Base-by-base conservation (phyloP, 2,329 filamentous ascomycete genomes). In the Sordariomycetes sp. region DNA sequence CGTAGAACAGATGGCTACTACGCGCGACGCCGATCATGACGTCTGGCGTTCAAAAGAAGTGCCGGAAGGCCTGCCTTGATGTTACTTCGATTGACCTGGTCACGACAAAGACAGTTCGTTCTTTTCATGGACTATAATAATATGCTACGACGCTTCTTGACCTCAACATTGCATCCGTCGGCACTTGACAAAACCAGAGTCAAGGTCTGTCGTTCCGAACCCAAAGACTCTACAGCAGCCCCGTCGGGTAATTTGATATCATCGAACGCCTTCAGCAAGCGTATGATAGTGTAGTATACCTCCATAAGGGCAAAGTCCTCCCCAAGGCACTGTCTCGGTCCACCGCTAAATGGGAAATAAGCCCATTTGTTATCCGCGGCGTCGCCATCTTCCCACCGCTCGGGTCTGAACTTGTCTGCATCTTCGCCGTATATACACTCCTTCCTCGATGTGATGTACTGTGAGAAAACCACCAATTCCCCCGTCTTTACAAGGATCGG, bases 291-390 rank as follows among this genome's bases (percentile, higher is more conserved):
- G 15, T 62, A 63, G 2, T 57, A 57, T 1, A 58, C 59, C 54
- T 66, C 62, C 48, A 65, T 61, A 39, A 67, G 48, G n/a, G 65
- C 65, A 52, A 67, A 69, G 59, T 70, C 63, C 60, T 69, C 67
- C 13, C 68, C 69, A 2, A 72, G 60, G 55, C 69, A 72, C 6
- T 68, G 66, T 32, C 69, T 62, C 8, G 70, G 70, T 0, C 68
- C 70, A 2, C 67, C 68, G 55, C 68, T 72, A 58, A 72, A 72
- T 1, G 68, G 68, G 7, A 68, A 61, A 52, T 67, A 72, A 15
- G 64, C 68, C 67, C 67, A 71, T 12, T 64, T 64, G 34, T 62
- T 55, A 15, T 65, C 61, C 0, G 59, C 58, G 2, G 64, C 52
- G 24, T 64, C 60, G 2, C 63, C 65, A 53, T 58, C 60, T 25